Conservation (phyloP, 257 asterid genomes). For the Rehmannia glutinosa region DNA sequence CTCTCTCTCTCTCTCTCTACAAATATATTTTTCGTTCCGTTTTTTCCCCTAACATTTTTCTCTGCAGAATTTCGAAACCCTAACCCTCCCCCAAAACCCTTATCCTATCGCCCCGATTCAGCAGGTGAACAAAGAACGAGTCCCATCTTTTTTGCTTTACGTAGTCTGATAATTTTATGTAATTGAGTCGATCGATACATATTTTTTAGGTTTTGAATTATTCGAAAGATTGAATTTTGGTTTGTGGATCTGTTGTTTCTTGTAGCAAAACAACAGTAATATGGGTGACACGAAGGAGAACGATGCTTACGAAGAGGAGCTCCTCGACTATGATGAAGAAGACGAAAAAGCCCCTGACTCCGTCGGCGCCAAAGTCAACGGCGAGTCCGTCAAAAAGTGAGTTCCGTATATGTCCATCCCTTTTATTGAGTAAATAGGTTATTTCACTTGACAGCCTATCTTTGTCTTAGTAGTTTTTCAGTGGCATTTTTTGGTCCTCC, state of each 20-base stretch:
- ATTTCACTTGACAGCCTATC: background rate
- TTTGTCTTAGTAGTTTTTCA: background rate
- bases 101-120: background rate
- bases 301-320: constrained; percentile 96
- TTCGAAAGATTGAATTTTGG: background rate
- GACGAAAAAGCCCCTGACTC: constrained; percentile 77
- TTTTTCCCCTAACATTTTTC: background rate
- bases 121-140: background rate
- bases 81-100: background rate
- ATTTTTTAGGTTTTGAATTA: background rate
- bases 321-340: constrained; percentile 92
- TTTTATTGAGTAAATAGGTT: background rate
- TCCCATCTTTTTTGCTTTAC: background rate
- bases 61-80: background rate
- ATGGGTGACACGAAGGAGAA: constrained; percentile 80
- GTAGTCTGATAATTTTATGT: background rate
- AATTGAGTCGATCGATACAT: background rate
- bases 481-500: too few species aligned
- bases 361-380: constrained; percentile 60
- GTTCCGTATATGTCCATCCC: background rate
- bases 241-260: background rate
- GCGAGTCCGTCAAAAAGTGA: constrained; percentile 86
- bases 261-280: too few species aligned
- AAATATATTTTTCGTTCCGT: constrained; percentile 2
- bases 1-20: background rate